phyloP scores from a whole-genome alignment of 2,329 filamentous ascomycete species.

The Phaeosphaeria sp. region DNA sequence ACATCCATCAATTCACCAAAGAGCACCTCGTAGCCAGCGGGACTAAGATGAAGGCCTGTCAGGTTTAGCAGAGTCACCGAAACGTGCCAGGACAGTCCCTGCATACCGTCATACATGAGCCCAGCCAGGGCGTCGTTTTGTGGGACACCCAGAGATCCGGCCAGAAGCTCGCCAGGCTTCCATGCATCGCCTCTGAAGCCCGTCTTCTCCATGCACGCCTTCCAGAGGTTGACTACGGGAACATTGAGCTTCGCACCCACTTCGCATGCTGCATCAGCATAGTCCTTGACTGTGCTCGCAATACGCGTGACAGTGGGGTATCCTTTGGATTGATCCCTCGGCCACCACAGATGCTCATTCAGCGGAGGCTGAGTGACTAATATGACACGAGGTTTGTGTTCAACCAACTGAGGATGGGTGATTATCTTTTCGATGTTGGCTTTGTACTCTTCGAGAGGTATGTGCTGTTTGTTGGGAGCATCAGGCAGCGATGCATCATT shows the following conservation, averaged over 20 bases:
- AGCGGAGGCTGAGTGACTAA: slow-evolving; percentile 84
- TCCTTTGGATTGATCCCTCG: slow-evolving; percentile 51
- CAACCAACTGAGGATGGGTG: slow-evolving; percentile 71
- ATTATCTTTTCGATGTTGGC: slow-evolving; percentile 75
- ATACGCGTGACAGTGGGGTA: slow-evolving; percentile 56
- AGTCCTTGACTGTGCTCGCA: slow-evolving; percentile 68
- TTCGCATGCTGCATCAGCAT: slow-evolving; percentile 69
- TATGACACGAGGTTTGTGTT: slow-evolving; percentile 76
- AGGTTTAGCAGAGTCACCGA: slow-evolving; percentile 11
- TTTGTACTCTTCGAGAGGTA: slow-evolving; percentile 78
- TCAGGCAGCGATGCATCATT: slow-evolving; percentile 82
- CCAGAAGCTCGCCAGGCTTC: slow-evolving; percentile 54
- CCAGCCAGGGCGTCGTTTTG: slow-evolving; percentile 62
- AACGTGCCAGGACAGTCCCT: neutral
- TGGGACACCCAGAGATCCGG: slow-evolving; percentile 65
- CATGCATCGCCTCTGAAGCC: slow-evolving; percentile 56
- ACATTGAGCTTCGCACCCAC: slow-evolving; percentile 64
- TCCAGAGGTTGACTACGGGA: slow-evolving; percentile 80
- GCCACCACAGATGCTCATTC: slow-evolving; percentile 74
- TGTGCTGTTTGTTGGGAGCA: slow-evolving; percentile 71
- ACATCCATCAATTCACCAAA: slow-evolving; percentile 61
- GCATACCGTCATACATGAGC: slow-evolving; percentile 64
- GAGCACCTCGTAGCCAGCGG: slow-evolving; percentile 63
- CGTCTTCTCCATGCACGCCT: slow-evolving; percentile 72
- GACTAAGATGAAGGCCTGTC: slow-evolving; percentile 64